Evolutionary conservation across 371 early-diverging fungal species (phyloP), one percentile per base, ranked within the genome.

Genomic region (Basidiobolus meristosporus): DNA sequence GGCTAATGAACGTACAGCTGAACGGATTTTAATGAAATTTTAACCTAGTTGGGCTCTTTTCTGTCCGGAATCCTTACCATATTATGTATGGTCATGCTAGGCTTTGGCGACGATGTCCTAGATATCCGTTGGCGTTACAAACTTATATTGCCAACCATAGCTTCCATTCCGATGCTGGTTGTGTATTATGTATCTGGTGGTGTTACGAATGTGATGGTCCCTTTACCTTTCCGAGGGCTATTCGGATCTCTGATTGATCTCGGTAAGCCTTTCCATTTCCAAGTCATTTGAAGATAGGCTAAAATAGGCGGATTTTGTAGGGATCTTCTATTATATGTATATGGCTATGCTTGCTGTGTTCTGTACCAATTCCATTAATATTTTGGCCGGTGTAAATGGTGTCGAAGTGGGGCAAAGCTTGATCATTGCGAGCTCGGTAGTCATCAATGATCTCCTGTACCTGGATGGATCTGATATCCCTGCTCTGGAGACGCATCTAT

Each of bases 331-430:
- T 62, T 97, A 98, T 62, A 60, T 81, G 9, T 92, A 87, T 51
- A 92, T 97, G 75, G 65, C 65, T 0, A 60, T 82, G 59, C 59
- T 96, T 32, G 68, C 79, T 22, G 77, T 91, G 16, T 98, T 97
- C 52, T 91, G 88, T 48, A 96, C 96, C 1, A 91, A 98, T 56
- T 78, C 89, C 6, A 90, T 98, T 64, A 98, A 98, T 55, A 97
- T 98, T 39, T 61, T 97, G 30, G 98, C 98, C 7, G 98, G 98
- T 10, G 81, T 92, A 49, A 98, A 98, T 58, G 98, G 98, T 5
- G 78, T 98, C 30, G 98, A 98, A 59, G 88, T 80, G 10, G 87
- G 81, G 0, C 97, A 97, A 57, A 65, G 85, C 0, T 53, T 97
- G 0, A 70, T 98, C 2, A 90, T 98, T 33, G 85, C 84, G 0